Evolutionary conservation across 1,284 basidiomycete genomes (phyloP), one percentile per base, ranked within the genome.

Genomic region (Fomes fomentarius): DNA sequence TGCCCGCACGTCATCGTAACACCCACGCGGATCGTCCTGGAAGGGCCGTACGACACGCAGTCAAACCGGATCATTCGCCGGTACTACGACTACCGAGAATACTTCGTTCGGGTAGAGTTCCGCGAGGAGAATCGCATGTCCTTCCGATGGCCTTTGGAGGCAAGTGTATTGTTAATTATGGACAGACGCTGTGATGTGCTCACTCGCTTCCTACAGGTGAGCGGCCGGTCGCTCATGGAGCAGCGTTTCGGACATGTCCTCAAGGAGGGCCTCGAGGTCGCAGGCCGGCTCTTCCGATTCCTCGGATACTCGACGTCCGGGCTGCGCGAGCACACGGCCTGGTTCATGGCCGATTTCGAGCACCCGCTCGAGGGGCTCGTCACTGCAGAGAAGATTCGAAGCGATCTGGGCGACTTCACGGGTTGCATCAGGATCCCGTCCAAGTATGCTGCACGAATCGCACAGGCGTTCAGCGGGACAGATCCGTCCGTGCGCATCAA

Each of bases 391-490:
- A 71, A 58, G 14, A 90, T 93, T 47, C 78, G 91, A 28, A 60
- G 71, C 28, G 72, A 74, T 15, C 74, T 91, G 15, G 91, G 90
- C 9, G 76, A 88, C 63, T 92, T 93, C 66, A 74, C 73, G 0
- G 65, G 70, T 2, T 77, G 89, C 17, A 76, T 86, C 39, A 70
- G 66, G 41, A 77, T 75, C 37, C 90, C 91, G 4, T 89, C 90
- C 1, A 89, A 89, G 66, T 91, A 84, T 66, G 91, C 89, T 10
- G 91, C 91, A 10, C 79, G 91, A 25, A 75, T 94, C 62, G 87
- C 88, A 9, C 91, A 92, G 71, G 89, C 90, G 0, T 93, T 93
- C 66, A 90, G 89, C 0, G 84, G 86, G 0, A 93, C 91, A 1
- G 83, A 89, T 63, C 83, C 84, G 0, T 88, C 87, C 0, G 78